Evolutionary conservation across 495 filamentous ascomycete species (phyloP).

Genomic region (Lasiosphaeria ovina): DNA sequence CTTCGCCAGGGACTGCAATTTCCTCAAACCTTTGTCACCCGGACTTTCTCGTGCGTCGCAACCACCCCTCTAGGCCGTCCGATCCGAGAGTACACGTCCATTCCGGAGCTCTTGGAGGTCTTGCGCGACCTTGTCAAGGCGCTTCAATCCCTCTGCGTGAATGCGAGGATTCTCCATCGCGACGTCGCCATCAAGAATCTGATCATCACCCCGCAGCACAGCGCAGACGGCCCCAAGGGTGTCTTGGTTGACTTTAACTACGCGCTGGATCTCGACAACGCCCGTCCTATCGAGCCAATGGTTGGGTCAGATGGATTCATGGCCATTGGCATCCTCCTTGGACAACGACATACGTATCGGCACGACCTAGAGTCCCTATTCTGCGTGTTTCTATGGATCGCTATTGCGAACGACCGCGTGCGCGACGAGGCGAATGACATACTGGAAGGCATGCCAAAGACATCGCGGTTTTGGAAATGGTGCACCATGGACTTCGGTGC

Average conservation of each 20-base stretch:
- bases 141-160: slow-evolving; percentile 6
- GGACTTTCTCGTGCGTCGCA: slow-evolving; percentile 8
- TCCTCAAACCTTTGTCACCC: slow-evolving; percentile 4
- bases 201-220: slow-evolving; percentile 3
- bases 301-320: slow-evolving; percentile 11
- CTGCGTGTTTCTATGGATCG: slow-evolving; percentile 14
- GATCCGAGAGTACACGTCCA: slow-evolving; percentile 1
- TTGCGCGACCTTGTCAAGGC: slow-evolving; percentile 8
- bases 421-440: slow-evolving; percentile 6
- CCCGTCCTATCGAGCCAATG: background rate
- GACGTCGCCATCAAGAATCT: slow-evolving; percentile 12
- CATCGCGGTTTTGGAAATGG: slow-evolving; percentile 5
- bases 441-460: background rate
- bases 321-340: slow-evolving; percentile 10
- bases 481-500: slow-evolving; percentile 4
- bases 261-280: background rate
- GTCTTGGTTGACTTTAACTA: slow-evolving; percentile 6
- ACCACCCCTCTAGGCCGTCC: slow-evolving; percentile 8
- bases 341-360: slow-evolving; percentile 7
- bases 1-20: slow-evolving; percentile 9
- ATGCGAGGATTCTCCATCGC: slow-evolving; percentile 11
- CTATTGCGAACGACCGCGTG: slow-evolving; percentile 1
- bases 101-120: slow-evolving; percentile 8
- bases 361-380: slow-evolving; percentile 17
- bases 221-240: slow-evolving; percentile 1